Base-by-base conservation (phyloP, 2,329 filamentous ascomycete genomes). In the Dactylellina drechsleri region DNA sequence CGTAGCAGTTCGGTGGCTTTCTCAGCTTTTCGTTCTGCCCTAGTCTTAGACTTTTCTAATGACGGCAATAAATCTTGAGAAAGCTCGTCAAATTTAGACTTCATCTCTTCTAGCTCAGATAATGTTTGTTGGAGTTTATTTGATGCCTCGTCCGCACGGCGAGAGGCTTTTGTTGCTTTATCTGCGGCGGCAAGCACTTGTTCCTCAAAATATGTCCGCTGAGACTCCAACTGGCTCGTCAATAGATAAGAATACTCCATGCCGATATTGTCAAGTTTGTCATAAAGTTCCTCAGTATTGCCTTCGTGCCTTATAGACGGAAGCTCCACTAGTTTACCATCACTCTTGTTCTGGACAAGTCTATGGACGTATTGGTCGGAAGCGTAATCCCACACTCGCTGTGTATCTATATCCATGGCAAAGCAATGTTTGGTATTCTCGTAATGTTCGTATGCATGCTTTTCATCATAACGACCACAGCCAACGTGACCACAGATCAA, bases 371-470 rank as follows among this genome's bases (percentile, higher is more conserved):
- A 99, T 80, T 91, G 91, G 80, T 99, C 95, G 3, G 92, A 93
- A 0, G 92, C 92, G 77, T 99, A 99, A 82, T 99, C 95, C 95
- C 95, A 99, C 0, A 99, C 93, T 79, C 97, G 91, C 81, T 99
- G 94, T 0, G 93, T 96, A 76, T 91, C 89, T 43, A 98, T 88
- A 81, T 99, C 95, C 81, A 99, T 91, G 26, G 93, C 91, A 81
- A 97, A 99, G 77, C 91, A 91, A 82, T 99, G 95, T 2, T 71
- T 67, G 2, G 78, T 80, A 47, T 74, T 62, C 65, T 80, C 77
- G 50, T 78, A 80, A 71, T 80, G 79, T 56, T 78, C 77, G 28
- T 78, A 79, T 4, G 79, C 79, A 54, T 80, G 79, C 8, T 93
- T 95, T 28, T 90, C 89, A 81, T 97, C 96, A 81, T 99, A 99